phyloP scores from a whole-genome alignment of 495 filamentous ascomycete genomes.

The Lasiosphaeria hispida region DNA sequence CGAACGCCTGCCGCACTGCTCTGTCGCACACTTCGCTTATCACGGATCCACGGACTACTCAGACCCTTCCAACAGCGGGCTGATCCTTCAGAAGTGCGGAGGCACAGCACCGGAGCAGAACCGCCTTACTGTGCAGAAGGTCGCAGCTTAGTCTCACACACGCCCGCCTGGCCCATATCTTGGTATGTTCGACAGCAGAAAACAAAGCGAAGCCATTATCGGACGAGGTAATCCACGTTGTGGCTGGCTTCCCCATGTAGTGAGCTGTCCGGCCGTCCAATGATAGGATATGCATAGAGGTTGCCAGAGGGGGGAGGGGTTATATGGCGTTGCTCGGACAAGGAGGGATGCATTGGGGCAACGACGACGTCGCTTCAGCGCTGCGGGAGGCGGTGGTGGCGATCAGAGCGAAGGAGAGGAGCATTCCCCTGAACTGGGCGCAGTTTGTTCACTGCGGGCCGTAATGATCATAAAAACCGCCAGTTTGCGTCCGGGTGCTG shows the following conservation, averaged over 20 bases:
- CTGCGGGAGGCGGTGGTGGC: too few species aligned
- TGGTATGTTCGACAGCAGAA: slow-evolving; percentile 13
- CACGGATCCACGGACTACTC: neutral
- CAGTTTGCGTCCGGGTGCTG: too few species aligned
- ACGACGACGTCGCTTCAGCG: too few species aligned
- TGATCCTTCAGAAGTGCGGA: slow-evolving; percentile 2
- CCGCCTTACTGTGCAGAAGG: neutral
- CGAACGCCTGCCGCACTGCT: neutral
- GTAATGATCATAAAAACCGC: too few species aligned
- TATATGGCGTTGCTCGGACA: too few species aligned
- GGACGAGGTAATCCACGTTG: slow-evolving; percentile 17
- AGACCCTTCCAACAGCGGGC: slow-evolving; percentile 4
- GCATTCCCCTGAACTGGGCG: too few species aligned
- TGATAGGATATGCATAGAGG: too few species aligned
- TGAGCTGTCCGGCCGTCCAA: too few species aligned
- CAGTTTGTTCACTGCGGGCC: too few species aligned
- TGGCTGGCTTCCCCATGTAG: slow-evolving; percentile 14
- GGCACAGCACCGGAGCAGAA: neutral
- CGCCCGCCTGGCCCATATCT: slow-evolving; percentile 6
- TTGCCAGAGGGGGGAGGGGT: too few species aligned
- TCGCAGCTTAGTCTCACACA: neutral
- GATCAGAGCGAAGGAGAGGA: too few species aligned
- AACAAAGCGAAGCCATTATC: neutral
- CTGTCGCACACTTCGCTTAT: slow-evolving; percentile 7
- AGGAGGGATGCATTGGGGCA: too few species aligned